Evolutionary conservation across 345 rosid genomes (phyloP), one percentile per base, ranked within the genome.

Genomic region (Eucalyptus brandiana): DNA sequence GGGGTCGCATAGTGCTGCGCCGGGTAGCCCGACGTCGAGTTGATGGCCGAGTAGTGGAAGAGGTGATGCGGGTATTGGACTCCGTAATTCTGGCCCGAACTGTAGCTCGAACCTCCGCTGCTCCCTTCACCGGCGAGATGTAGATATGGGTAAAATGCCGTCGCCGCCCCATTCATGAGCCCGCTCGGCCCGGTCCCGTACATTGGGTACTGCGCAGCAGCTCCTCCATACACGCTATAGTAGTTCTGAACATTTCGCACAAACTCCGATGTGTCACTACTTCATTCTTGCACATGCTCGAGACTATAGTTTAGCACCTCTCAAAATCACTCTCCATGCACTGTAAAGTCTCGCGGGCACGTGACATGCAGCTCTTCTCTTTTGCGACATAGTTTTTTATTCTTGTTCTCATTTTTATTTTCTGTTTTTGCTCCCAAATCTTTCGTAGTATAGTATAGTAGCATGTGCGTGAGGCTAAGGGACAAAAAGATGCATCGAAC

Each of bases 81-180:
- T 32, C 95, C 93, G 48, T 93, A 94, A 80, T 92, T 94, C 90
- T 95, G 97, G 56, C 91, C 92, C 6, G 98, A 95, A 32, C 94
- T 89, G 90, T 95, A 96, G 81, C 93, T 94, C 30, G 93, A 90
- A 16, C 90, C 95, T 24, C 95, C 92, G n/a, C 88, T 86, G 89
- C 94, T 92, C 5, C 94, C 96, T 54, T 95, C 97, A 86, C 96
- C 99, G 47, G 97, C 96, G 72, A 95, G 94, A 89, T 95, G 98
- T n/a, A 95, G 93, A 89, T 96, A 96, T 4, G 99, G 99, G 91
- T 97, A 97, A 90, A 91, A 97, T 8, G 96, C 94, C 8, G 96
- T 86, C n/a, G 95, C 93, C 3, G 94, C 94, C 42, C 95, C 93
- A 9, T 89, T 92, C 89, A 96, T 89, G 93, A 95, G 90, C 85